Base-by-base conservation (phyloP, 176 grass and related monocot genomes). In the Panicum miliaceum region DNA sequence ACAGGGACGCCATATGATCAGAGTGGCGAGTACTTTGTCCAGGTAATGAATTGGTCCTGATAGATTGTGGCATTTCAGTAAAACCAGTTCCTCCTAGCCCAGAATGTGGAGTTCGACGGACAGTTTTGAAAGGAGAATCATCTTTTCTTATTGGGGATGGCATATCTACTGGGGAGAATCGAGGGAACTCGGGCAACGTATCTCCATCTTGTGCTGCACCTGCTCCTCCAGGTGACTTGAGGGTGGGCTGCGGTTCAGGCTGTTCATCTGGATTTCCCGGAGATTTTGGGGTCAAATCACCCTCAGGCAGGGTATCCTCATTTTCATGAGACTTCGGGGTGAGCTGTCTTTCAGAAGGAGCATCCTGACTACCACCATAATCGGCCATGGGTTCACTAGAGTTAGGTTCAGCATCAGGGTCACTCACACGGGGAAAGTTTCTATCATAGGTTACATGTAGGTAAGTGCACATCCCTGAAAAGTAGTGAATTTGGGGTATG, bases 391-490 rank as follows among this genome's bases (percentile, higher is more conserved):
- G 65, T 43, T 60, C 29, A 4, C 43, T 73, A 64, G 40, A 19
- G 16, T 5, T 41, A 78, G 83, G 73, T 37, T 78, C 64, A 75
- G 27, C 42, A 85, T 84, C 75, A 81, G 42, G 48, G 63, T 71
- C 73, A 71, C 41, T 82, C 38, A 25, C 16, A 58, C 12, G 50
- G 68, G 89, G 25, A 42, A 86, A 81, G 64, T 41, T 75, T 79
- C 63, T 83, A 63, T 81, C 52, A 43, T 85, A 88, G 10, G 23
- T 51, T 82, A 72, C 75, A 48, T 76, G 68, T 16, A 94, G 81
- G 29, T 66, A 43, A 57, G 45, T 66, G 57, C 84, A 92, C 68
- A 94, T 90, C 23, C 90, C 92, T 92, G 84, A 75, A 86, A 69
- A 50, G 37, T 59, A 71, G 52, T 13, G 73, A 43, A 52, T 68